Percentiles rank a stretch among this genome's conserved stretches.
Conservation (phyloP, 2,329 filamentous ascomycete genomes). For the Bipolaris bicolor region DNA sequence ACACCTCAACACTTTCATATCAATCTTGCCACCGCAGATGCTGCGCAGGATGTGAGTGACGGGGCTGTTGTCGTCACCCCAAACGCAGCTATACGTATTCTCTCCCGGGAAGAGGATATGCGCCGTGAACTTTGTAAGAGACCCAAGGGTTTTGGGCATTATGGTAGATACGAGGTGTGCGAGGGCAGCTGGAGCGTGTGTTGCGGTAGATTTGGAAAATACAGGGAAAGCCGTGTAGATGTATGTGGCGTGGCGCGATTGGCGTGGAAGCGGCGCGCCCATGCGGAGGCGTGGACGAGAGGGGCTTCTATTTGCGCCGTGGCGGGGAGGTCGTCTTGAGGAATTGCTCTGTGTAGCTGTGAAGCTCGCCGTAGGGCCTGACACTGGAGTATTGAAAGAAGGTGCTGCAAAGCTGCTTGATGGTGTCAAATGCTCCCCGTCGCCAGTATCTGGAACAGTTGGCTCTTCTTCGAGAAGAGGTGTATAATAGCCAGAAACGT, state of each 20-base stretch:
- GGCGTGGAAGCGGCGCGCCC: constrained; percentile 9
- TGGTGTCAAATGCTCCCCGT: constrained; percentile 22
- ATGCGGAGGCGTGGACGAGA: constrained; percentile 28
- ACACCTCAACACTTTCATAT: constrained; percentile 29
- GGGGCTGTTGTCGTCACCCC: constrained; percentile 49
- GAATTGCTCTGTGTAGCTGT: neutral
- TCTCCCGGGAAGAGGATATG: constrained; percentile 51
- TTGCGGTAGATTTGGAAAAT: constrained; percentile 22
- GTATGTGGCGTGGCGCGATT: neutral
- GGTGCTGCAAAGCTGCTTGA: constrained; percentile 21
- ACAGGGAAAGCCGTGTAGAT: constrained; percentile 14
- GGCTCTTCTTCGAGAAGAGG: constrained; percentile 11
- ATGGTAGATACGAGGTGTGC: constrained; percentile 41
- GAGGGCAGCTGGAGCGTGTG: constrained; percentile 38
- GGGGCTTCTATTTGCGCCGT: constrained; percentile 7
- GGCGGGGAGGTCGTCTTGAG: constrained; percentile 2
- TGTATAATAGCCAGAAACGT: constrained; percentile 50
- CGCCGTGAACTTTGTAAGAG: constrained; percentile 42
- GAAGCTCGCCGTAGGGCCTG: constrained; percentile 8
- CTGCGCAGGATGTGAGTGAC: constrained; percentile 47
- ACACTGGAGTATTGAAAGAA: constrained; percentile 13
- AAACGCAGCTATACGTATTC: constrained; percentile 47
- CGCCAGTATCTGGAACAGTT: constrained; percentile 3
- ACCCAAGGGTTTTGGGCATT: constrained; percentile 32
- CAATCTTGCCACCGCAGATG: constrained; percentile 47